Conservation (phyloP, 2,329 filamentous ascomycete species). For the Cercospora nicotianae region DNA sequence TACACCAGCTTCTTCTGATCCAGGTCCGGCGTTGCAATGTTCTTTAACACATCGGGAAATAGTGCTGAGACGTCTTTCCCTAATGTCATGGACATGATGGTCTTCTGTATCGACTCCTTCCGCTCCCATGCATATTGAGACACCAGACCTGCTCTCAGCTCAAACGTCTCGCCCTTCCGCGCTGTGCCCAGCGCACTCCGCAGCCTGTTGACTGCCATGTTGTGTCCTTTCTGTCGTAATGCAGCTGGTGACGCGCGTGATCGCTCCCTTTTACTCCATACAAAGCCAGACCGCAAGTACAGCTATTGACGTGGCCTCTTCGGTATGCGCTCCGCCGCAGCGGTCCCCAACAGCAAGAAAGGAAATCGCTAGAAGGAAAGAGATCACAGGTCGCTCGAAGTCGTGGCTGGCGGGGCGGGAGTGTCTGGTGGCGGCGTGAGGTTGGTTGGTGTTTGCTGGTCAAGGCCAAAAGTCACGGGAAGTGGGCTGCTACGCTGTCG, state of each 20-base stretch:
- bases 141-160: constrained; percentile 88
- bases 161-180: constrained; percentile 96
- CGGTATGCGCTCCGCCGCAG: constrained; percentile 2
- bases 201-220: constrained; percentile 95
- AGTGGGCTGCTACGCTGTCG: background rate
- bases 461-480: constrained; percentile 3
- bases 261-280: constrained; percentile 15
- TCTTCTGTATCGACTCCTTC: constrained; percentile 99
- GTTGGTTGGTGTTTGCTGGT: background rate
- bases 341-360: background rate
- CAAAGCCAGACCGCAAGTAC: constrained; percentile 17
- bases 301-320: constrained; percentile 15
- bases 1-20: constrained; percentile 99
- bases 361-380: background rate
- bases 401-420: background rate
- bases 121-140: constrained; percentile 99
- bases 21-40: constrained; percentile 90
- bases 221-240: constrained; percentile 16
- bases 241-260: background rate
- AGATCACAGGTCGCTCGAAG: background rate
- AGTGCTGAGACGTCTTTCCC: constrained; percentile 97
- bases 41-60: constrained; percentile 97
- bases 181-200: constrained; percentile 89
- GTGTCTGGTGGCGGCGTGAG: background rate
- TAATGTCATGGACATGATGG: constrained; percentile 99